Percentiles rank a stretch among this genome's conserved stretches.
Evolutionary conservation across 1,284 basidiomycete species (phyloP).

Genomic region (Trametes versicolor): DNA sequence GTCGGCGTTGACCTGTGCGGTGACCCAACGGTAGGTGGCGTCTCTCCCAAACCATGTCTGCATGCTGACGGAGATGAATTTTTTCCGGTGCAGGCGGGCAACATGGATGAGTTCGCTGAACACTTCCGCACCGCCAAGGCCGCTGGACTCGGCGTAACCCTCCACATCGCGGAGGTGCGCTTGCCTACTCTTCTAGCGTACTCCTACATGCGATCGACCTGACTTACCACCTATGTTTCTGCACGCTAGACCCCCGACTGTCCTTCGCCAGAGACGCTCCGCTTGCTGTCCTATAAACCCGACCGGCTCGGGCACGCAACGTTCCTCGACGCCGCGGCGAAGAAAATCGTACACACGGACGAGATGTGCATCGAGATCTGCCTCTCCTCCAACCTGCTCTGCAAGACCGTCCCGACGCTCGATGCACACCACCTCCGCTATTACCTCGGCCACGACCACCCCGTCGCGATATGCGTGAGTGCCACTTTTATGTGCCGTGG

Average conservation of each 20-base stretch:
- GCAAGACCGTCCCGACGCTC: conserved; percentile 72
- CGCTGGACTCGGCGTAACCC: conserved; percentile 71
- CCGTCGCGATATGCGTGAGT: conserved; percentile 80
- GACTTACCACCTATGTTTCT: background rate
- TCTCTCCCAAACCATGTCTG: background rate
- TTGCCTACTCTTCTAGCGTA: background rate
- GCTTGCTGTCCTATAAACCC: conserved; percentile 70
- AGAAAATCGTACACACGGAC: conserved; percentile 62
- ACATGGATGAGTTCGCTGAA: conserved; percentile 61
- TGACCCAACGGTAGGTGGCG: conserved; percentile 61
- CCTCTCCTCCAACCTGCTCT: conserved; percentile 83
- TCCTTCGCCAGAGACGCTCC: conserved; percentile 65
- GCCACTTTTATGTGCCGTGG: background rate
- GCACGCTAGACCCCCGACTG: conserved; percentile 58
- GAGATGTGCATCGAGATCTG: conserved; percentile 84
- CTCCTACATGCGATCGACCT: background rate
- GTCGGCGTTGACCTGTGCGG: conserved; percentile 87
- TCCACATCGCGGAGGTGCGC: conserved; percentile 84
- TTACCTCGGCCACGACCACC: conserved; percentile 71
- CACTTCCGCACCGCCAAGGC: conserved; percentile 64
- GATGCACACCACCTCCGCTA: conserved; percentile 78
- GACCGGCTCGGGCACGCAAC: conserved; percentile 85
- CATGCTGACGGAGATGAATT: background rate
- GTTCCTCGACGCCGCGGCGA: conserved; percentile 72
- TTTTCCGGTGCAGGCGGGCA: conserved; percentile 53